Percentiles rank a stretch among this genome's conserved stretches.
Evolutionary conservation across 2,329 filamentous ascomycete species (phyloP).

Genomic region (Bipolaris cookei): DNA sequence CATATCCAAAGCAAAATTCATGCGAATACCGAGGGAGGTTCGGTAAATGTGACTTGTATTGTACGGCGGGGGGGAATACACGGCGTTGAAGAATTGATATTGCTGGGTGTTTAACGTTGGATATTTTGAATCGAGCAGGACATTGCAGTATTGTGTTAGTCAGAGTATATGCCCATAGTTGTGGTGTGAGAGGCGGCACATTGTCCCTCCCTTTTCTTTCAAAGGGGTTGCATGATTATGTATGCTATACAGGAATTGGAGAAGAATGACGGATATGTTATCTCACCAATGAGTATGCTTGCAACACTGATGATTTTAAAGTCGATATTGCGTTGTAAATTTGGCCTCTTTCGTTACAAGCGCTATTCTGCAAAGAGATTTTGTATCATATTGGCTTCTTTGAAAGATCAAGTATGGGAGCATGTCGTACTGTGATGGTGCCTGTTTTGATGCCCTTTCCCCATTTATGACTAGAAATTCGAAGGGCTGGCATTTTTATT

Average conservation of each 20-base stretch:
- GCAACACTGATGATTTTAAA: too few relatives aligned
- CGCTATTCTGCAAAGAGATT: too few relatives aligned
- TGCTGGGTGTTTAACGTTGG: conserved; percentile 9
- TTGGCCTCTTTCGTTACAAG: too few relatives aligned
- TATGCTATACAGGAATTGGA: background rate
- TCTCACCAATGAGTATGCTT: too few relatives aligned
- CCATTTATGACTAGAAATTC: too few relatives aligned
- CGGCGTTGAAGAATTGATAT: conserved; percentile 27
- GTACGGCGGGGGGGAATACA: conserved; percentile 24
- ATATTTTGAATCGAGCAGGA: conserved; percentile 14
- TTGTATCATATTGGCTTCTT: too few relatives aligned
- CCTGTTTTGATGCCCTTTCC: too few relatives aligned
- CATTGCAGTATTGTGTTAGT: background rate
- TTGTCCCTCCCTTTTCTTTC: background rate
- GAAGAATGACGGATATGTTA: too few relatives aligned
- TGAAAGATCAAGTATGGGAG: too few relatives aligned
- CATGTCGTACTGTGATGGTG: too few relatives aligned
- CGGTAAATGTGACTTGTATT: conserved; percentile 14
- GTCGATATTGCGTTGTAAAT: too few relatives aligned
- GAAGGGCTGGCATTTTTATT: too few relatives aligned
- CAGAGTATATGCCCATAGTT: background rate
- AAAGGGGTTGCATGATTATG: background rate
- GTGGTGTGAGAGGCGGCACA: background rate
- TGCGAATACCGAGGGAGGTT: conserved; percentile 8
- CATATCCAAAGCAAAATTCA: conserved; percentile 13